Percentiles rank a stretch among this genome's conserved stretches.
These are phyloP conservation scores for Mycena leptocephala DNA, from an alignment of 768 basidiomycete genomes.

Conservation along the genomic window DNA sequence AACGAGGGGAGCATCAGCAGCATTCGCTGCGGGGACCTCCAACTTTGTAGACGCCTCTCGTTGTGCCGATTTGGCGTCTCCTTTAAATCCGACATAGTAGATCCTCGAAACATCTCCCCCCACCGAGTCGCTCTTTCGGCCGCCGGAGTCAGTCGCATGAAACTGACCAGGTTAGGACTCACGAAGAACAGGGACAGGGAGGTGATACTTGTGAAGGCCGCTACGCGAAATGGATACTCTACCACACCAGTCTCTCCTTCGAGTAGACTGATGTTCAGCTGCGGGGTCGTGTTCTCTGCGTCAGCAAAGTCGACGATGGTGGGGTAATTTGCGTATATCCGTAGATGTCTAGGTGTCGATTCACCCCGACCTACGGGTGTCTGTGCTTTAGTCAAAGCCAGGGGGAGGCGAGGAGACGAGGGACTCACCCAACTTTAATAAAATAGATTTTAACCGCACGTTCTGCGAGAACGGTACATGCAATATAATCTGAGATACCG, in stretches of 20 bases:
- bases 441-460: slow-evolving; percentile 81
- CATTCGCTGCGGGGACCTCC: slow-evolving; percentile 86
- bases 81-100: slow-evolving; percentile 90
- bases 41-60: slow-evolving; percentile 76
- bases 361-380: slow-evolving; percentile 80
- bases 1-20: slow-evolving; percentile 79
- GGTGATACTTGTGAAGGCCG: slow-evolving; percentile 84
- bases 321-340: slow-evolving; percentile 82
- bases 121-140: slow-evolving; percentile 72
- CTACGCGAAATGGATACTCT: slow-evolving; percentile 85
- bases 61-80: slow-evolving; percentile 70
- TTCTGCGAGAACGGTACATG: slow-evolving; percentile 88
- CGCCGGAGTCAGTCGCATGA: slow-evolving; percentile 1
- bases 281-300: slow-evolving; percentile 77
- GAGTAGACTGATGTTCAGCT: slow-evolving; percentile 78
- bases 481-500: slow-evolving; percentile 75
- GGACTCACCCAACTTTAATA: slow-evolving; percentile 81
- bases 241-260: slow-evolving; percentile 80
- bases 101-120: slow-evolving; percentile 78
- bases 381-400: slow-evolving; percentile 2
- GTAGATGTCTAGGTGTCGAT: slow-evolving; percentile 79
- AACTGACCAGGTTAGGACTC: slow-evolving; percentile 49
- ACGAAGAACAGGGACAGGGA: slow-evolving; percentile 88
- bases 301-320: slow-evolving; percentile 87
- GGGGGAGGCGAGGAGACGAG: slow-evolving; percentile 11